Evolutionary conservation across 2,329 filamentous ascomycete species (phyloP).

Genomic region (Rosellinia necatrix): DNA sequence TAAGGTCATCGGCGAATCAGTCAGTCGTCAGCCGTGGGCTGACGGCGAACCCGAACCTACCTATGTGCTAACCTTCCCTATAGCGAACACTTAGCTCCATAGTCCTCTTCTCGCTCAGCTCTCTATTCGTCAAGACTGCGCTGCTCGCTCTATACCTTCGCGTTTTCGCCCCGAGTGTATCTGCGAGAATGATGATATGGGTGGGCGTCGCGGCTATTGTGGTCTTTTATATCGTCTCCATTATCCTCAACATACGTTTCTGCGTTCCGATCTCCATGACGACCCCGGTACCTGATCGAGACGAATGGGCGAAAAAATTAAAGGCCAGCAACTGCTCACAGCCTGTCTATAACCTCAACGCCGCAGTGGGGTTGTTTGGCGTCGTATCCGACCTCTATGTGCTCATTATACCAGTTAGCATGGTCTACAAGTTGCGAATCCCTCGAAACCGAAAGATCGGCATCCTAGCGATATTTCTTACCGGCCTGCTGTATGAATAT

Average conservation of each 20-base stretch:
- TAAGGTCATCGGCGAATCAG: not conserved
- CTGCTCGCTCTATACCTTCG: slow-evolving; percentile 32
- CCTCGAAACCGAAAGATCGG: slow-evolving; percentile 23
- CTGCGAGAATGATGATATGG: slow-evolving; percentile 27
- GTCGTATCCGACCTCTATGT: slow-evolving; percentile 32
- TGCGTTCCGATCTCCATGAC: slow-evolving; percentile 24
- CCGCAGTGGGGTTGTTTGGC: slow-evolving; percentile 25
- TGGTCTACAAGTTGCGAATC: slow-evolving; percentile 26
- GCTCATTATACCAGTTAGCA: slow-evolving; percentile 27
- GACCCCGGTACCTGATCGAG: slow-evolving; percentile 7
- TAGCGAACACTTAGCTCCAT: slow-evolving; percentile 25
- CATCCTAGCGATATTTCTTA: slow-evolving; percentile 31
- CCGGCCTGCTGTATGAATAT: slow-evolving; percentile 28
- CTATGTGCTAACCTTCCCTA: not conserved
- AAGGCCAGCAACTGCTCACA: slow-evolving; percentile 23
- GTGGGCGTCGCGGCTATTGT: slow-evolving; percentile 22
- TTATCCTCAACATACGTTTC: slow-evolving; percentile 23
- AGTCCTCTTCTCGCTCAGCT: slow-evolving; percentile 24
- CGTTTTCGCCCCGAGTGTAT: slow-evolving; percentile 24
- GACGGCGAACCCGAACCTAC: too few relatives aligned
- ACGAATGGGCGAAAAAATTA: slow-evolving; percentile 21
- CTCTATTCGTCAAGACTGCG: slow-evolving; percentile 28
- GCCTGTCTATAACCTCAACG: slow-evolving; percentile 27
- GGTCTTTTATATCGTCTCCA: slow-evolving; percentile 23
- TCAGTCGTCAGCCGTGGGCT: not conserved